Percentiles rank a stretch among this genome's conserved stretches.
phyloP scores from a whole-genome alignment of 257 asterid genomes.

The Buddleja alternifolia region DNA sequence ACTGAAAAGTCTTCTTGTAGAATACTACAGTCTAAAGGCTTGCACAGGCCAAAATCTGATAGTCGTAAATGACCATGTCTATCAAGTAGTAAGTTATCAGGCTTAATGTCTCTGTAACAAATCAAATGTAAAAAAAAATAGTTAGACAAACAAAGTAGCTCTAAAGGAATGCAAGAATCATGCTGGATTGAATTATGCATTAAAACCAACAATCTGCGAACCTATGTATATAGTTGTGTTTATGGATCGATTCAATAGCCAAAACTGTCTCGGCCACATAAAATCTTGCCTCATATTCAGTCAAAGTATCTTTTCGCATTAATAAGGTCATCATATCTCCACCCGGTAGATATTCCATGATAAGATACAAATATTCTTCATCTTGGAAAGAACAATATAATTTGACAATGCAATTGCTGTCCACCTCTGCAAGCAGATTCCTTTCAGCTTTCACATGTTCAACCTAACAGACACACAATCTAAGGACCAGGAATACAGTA shows the following conservation, averaged over 20 bases:
- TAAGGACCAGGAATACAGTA: slow-evolving; percentile 36
- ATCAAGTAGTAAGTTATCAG: slow-evolving; percentile 95
- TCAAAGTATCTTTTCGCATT: slow-evolving; percentile 86
- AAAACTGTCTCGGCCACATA: slow-evolving; percentile 88
- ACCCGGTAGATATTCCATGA: slow-evolving; percentile 97
- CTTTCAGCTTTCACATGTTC: slow-evolving; percentile 98
- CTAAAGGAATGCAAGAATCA: slow-evolving; percentile 14
- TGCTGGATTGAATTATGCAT: slow-evolving; percentile 26
- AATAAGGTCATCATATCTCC: slow-evolving; percentile 96
- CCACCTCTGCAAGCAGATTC: slow-evolving; percentile 95
- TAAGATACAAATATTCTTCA: slow-evolving; percentile 84
- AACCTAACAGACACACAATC: slow-evolving; percentile 55
- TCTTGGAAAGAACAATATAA: slow-evolving; percentile 92
- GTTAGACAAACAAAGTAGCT: slow-evolving; percentile 38
- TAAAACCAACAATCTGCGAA: slow-evolving; percentile 41
- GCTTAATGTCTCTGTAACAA: slow-evolving; percentile 86
- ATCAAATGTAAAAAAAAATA: slow-evolving; percentile 24
- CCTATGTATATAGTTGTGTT: slow-evolving; percentile 89
- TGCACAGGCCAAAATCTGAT: slow-evolving; percentile 97
- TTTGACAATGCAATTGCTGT: slow-evolving; percentile 93
- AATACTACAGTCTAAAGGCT: slow-evolving; percentile 92
- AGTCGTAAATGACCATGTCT: slow-evolving; percentile 85
- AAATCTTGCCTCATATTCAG: slow-evolving; percentile 88
- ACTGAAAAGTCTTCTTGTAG: slow-evolving; percentile 81
- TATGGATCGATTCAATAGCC: slow-evolving; percentile 93